Conservation (phyloP, 306 rosid genomes). For the Cucurbita ficifolia region DNA sequence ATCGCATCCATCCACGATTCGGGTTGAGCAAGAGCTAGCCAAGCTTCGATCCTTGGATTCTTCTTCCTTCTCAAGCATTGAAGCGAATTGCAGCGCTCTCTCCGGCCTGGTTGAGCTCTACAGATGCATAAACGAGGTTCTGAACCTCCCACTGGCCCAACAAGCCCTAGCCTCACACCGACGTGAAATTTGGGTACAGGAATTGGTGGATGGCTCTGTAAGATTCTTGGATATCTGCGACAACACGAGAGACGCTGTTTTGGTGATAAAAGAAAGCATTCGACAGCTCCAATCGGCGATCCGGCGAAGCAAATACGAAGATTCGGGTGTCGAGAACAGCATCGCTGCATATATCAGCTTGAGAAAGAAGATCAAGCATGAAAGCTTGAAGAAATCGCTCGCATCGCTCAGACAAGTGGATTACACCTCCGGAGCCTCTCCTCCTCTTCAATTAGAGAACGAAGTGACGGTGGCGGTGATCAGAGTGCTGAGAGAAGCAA, state of each 20-base stretch:
- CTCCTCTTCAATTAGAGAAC: conserved; percentile 18
- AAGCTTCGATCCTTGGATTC: conserved; percentile 38
- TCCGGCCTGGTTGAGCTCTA: conserved; percentile 31
- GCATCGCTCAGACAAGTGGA: conserved; percentile 31
- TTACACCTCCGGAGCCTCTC: conserved; percentile 9
- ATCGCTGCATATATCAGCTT: conserved; percentile 20
- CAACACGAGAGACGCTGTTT: conserved; percentile 31
- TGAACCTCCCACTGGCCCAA: conserved; percentile 38
- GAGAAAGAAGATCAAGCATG: conserved; percentile 33
- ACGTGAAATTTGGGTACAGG: conserved; percentile 40
- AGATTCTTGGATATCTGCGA: conserved; percentile 40
- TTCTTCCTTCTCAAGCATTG: conserved; percentile 20
- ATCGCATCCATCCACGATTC: conserved; percentile 57
- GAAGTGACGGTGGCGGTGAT: conserved; percentile 35
- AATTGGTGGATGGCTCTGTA: conserved; percentile 37
- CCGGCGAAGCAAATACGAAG: conserved; percentile 38
- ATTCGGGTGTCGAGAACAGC: conserved; percentile 21
- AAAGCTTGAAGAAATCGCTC: conserved; percentile 19
- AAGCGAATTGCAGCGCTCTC: conserved; percentile 23
- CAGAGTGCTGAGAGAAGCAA: conserved; percentile 44
- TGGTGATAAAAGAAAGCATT: conserved; percentile 27
- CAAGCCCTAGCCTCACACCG: conserved; percentile 39
- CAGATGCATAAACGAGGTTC: conserved; percentile 31
- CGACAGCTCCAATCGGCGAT: conserved; percentile 44
- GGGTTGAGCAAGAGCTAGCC: conserved; percentile 37